A percentile compares a stretch with the other conserved stretches of the same genome.
Evolutionary conservation across 768 basidiomycete genomes (phyloP).

Genomic region (Trametes punicea): DNA sequence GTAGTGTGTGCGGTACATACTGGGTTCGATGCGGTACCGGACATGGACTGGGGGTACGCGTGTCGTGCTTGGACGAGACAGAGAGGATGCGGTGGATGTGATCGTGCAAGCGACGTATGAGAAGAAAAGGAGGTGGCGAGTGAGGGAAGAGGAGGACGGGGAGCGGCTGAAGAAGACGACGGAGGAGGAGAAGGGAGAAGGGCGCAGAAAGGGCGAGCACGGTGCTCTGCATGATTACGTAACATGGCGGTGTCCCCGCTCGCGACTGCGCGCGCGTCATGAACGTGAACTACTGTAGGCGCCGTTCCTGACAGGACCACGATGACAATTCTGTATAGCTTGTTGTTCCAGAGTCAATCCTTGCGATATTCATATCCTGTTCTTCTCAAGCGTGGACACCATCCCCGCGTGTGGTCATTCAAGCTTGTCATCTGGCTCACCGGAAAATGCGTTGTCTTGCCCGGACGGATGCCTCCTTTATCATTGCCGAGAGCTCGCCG

Average conservation of each 20-base stretch:
- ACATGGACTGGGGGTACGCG: constrained; percentile 29
- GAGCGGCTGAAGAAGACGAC: background rate
- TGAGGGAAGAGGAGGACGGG: background rate
- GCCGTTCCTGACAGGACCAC: too few relatives aligned
- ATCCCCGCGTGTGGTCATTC: background rate
- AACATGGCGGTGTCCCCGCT: constrained; percentile 15
- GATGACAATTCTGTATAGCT: too few relatives aligned
- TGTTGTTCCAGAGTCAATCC: too few relatives aligned
- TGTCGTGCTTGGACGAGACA: background rate
- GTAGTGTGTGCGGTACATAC: constrained; percentile 38
- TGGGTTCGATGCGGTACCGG: constrained; percentile 49
- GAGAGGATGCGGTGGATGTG: constrained; percentile 2
- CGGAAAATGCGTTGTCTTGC: background rate
- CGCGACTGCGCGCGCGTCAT: constrained; percentile 11
- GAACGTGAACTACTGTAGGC: too few relatives aligned
- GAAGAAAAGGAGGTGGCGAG: background rate
- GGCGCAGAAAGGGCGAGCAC: constrained; percentile 12
- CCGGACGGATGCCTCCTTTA: background rate
- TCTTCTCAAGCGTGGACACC: background rate
- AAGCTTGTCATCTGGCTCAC: background rate
- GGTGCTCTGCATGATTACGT: constrained; percentile 16
- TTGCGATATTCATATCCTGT: background rate
- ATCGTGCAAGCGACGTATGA: background rate
- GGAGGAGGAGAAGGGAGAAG: constrained; percentile 9
- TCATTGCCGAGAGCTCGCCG: background rate